Base-by-base conservation (phyloP, 1,139 yeast genomes). In the Saccharomyces hybrid region DNA sequence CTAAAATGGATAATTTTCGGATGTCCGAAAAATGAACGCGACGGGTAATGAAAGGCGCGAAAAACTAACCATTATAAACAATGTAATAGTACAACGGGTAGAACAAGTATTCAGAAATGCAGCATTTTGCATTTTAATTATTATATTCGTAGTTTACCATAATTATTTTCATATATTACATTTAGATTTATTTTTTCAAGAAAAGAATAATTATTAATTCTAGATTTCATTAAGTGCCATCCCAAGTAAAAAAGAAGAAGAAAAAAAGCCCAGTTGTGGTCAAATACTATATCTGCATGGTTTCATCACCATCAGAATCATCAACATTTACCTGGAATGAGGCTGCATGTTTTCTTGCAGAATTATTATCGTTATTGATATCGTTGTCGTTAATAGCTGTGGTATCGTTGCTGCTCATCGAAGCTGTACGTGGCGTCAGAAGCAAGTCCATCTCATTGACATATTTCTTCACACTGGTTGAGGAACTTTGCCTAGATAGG, bases 401-500 rank as follows among this genome's bases (percentile, higher is more conserved):
- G 23, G 26, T 14, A 29, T 14, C 51, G n/a, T 49, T 16, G 16
- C 28, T 29, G 28, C 47, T 49, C 25, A 34, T 25, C 28, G 29
- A 34, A 38, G 19, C 47, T 5, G 31, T 44, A 11, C 29, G 16
- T 42, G 14, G 31, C 9, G 48, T 49, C 6, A 56, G 31, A 19
- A 34, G 25, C 19, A 44, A 16, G 56, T 31, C 23, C 47, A 52
- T 14, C 47, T 52, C 42, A 51, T 47, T 13, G 47, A 19, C 41
- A 14, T 14, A 38, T 16, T 41, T 53, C 26, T 32, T 42, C 31
- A 59, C 28, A 50, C 60, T 59, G 26, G 50, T 56, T 6, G 57
- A 46, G 11, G 68, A 66, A 31, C 57, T 57, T 11, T 58, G 58
- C 44, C 68, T 59, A 5, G 70, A 65, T 5, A 62, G 41, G 61